Percentiles rank a stretch among this genome's conserved stretches.
Conservation (phyloP, 768 basidiomycete species). For the Phaeotremella skinneri region DNA sequence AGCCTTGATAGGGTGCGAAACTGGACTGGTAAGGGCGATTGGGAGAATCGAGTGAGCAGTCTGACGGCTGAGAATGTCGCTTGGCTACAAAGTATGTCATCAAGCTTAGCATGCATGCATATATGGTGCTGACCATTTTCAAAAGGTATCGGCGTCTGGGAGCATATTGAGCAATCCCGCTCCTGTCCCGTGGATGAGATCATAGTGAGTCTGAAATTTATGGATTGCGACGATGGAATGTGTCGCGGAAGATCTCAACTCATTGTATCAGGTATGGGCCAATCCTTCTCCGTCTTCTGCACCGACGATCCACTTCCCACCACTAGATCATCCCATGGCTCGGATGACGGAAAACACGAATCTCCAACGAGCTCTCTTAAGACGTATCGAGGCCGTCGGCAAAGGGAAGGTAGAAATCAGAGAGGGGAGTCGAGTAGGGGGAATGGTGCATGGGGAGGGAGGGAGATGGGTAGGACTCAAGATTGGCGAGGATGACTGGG, state of each 20-base stretch:
- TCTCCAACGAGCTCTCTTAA: constrained; percentile 78
- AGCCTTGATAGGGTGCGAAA: constrained; percentile 66
- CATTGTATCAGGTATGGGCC: constrained; percentile 65
- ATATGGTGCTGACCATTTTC: constrained; percentile 12
- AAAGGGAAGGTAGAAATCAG: constrained; percentile 62
- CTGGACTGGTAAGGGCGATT: constrained; percentile 59
- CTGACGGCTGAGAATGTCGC: constrained; percentile 51
- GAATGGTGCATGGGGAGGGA: constrained; percentile 61
- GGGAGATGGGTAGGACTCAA: constrained; percentile 78
- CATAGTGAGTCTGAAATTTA: constrained; percentile 59
- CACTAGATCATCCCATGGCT: constrained; percentile 61
- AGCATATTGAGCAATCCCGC: constrained; percentile 64
- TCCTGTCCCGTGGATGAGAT: constrained; percentile 77
- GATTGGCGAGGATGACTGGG: constrained; percentile 61
- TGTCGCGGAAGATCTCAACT: constrained; percentile 10
- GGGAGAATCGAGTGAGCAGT: constrained; percentile 52
- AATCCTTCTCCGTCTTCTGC: constrained; percentile 45
- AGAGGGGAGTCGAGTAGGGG: constrained; percentile 71
- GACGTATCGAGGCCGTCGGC: constrained; percentile 57
- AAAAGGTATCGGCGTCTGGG: constrained; percentile 81
- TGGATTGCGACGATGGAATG: background rate
- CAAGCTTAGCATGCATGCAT: background rate
- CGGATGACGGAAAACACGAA: constrained; percentile 89
- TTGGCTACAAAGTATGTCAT: constrained; percentile 49
- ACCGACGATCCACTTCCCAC: constrained; percentile 45